Conservation (phyloP, 1,284 basidiomycete species). For the Vanrija humicola region DNA sequence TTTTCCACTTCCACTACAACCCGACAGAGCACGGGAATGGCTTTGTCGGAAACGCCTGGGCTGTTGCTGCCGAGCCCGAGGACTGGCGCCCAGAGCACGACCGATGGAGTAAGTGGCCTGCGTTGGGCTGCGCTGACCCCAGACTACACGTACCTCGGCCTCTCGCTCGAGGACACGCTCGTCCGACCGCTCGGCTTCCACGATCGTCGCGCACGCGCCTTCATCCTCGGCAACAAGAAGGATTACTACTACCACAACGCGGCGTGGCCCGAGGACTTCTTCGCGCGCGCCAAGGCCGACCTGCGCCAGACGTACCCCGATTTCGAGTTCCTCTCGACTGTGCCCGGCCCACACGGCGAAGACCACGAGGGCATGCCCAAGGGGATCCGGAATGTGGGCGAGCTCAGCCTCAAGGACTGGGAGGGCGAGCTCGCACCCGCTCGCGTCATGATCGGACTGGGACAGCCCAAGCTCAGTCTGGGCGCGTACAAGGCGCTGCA, state of each 20-base stretch:
- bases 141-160: slow-evolving; percentile 15
- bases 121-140: neutral
- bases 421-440: neutral
- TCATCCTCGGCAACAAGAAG: slow-evolving; percentile 14
- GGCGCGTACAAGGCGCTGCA: slow-evolving; percentile 14
- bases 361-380: neutral
- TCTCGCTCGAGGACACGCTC: slow-evolving; percentile 1
- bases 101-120: neutral
- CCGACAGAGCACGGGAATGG: slow-evolving; percentile 7
- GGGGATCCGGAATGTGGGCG: neutral
- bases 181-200: slow-evolving; percentile 3
- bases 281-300: slow-evolving; percentile 4
- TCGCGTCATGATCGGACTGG: slow-evolving; percentile 13
- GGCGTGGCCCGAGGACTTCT: slow-evolving; percentile 5
- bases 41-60: slow-evolving; percentile 15
- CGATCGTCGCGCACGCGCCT: slow-evolving; percentile 10
- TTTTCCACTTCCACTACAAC: slow-evolving; percentile 15
- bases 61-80: neutral
- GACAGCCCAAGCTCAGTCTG: slow-evolving; percentile 14
- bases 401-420: slow-evolving; percentile 7
- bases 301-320: slow-evolving; percentile 12
- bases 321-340: slow-evolving; percentile 14
- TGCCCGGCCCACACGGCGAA: neutral
- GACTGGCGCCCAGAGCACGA: neutral
- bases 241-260: slow-evolving; percentile 12